Evolutionary conservation across 2,329 filamentous ascomycete species (phyloP).

Genomic region (Pseudogymnoascus verrucosus): DNA sequence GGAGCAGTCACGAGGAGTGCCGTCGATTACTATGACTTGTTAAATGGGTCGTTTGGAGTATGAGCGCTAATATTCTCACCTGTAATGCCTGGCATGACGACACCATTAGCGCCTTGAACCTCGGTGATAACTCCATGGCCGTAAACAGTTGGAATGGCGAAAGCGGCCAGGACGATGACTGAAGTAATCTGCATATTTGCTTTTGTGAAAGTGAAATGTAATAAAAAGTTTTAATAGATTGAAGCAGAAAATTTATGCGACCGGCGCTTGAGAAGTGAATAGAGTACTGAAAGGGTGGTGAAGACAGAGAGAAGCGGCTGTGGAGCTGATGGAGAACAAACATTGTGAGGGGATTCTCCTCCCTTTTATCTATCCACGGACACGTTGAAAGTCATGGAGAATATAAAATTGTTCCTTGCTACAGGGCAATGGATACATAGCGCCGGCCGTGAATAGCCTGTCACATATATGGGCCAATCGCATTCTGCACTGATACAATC

Average conservation of each 20-base stretch:
- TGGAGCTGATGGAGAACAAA: not conserved
- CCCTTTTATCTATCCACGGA: not conserved
- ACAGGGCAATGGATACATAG: not conserved
- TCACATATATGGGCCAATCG: not conserved
- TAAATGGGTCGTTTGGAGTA: slow-evolving; percentile 14
- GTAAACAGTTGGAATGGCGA: slow-evolving; percentile 37
- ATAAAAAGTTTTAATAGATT: not conserved
- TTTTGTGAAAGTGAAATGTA: slow-evolving; percentile 1
- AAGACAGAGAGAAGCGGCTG: slow-evolving; percentile 2
- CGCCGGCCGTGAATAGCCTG: not conserved
- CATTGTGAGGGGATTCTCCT: not conserved
- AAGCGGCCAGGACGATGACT: slow-evolving; percentile 38
- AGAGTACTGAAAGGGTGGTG: not conserved
- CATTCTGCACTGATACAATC: not conserved
- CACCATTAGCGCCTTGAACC: slow-evolving; percentile 52
- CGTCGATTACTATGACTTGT: slow-evolving; percentile 44
- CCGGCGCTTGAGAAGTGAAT: slow-evolving; percentile 8
- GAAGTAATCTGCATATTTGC: slow-evolving; percentile 41
- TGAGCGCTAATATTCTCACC: slow-evolving; percentile 27
- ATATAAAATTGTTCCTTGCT: not conserved
- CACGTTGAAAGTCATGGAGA: not conserved
- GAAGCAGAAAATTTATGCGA: slow-evolving; percentile 8
- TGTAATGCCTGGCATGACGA: slow-evolving; percentile 54
- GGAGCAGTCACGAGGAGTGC: slow-evolving; percentile 60
- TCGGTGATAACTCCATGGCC: slow-evolving; percentile 52